Percentiles rank a stretch among this genome's conserved stretches.
Conservation (phyloP, 106 monocot species). For the Gastrodia elata region DNA sequence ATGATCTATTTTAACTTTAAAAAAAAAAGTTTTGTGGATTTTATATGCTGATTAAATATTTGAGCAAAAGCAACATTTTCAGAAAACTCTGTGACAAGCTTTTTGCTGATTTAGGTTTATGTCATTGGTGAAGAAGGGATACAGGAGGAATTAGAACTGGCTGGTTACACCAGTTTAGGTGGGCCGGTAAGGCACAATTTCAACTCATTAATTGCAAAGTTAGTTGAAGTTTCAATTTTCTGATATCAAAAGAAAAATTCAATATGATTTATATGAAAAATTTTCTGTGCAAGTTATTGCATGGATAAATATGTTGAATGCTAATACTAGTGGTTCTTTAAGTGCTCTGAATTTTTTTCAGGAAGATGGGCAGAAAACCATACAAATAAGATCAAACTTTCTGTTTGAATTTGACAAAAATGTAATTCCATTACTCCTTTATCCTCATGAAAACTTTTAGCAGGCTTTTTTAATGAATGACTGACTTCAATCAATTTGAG, state of each 20-base stretch:
- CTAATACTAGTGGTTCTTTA: not conserved
- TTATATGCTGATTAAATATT: not conserved
- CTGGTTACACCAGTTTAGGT: slow-evolving; percentile 70
- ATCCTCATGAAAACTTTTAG: not conserved
- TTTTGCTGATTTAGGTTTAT: slow-evolving; percentile 55
- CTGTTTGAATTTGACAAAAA: slow-evolving; percentile 60
- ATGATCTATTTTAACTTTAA: no score
- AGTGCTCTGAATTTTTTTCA: slow-evolving; percentile 14
- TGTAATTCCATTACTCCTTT: slow-evolving; percentile 25
- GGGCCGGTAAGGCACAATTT: slow-evolving; percentile 59
- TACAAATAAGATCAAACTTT: slow-evolving; percentile 38
- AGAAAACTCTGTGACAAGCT: not conserved
- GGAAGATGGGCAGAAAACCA: slow-evolving; percentile 65
- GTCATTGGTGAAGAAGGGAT: slow-evolving; percentile 94
- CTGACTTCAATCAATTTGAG: not conserved
- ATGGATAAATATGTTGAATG: not conserved
- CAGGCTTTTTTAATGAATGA: not conserved
- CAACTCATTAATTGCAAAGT: no score
- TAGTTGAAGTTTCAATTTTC: no score
- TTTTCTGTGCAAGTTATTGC: no score
- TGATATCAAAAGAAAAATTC: not conserved
- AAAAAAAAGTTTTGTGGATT: no score
- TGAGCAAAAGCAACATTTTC: not conserved
- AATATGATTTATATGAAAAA: no score
- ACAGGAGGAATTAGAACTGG: slow-evolving; percentile 71